Evolutionary conservation across 441 rosid genomes (phyloP), one percentile per base, ranked within the genome.

Genomic region (Macaranga tanarius): DNA sequence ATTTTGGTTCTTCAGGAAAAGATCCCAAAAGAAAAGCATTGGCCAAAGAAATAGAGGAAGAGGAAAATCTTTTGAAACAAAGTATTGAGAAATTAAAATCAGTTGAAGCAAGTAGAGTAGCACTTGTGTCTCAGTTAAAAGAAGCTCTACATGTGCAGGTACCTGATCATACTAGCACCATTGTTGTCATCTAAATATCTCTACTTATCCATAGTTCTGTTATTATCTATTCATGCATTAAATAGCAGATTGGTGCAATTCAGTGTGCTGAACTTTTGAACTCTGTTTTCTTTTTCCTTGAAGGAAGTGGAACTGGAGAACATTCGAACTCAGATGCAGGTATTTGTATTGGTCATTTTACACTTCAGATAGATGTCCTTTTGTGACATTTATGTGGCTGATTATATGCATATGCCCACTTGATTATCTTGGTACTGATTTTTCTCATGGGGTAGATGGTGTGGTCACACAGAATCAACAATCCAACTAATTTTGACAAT

Each of bases 131-230:
- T 77, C 97, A 88, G 80, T 84, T 92, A 64, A 95, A 88, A 74
- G 98, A 92, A 74, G 97, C 93, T 12, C 82, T 92, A 61, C 84
- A 78, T 44, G 96, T 92, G 34, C 92, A 92, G 94, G 99, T 92
- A 79, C 13, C 16, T 63, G n/a, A 63, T 65, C 17, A 12, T 45
- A 47, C 58, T 38, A 56, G 68, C 48, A 60, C 48, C 45, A 31
- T 22, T 20, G 52, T 28, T 2, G 54, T 50, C 73, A 19, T 54
- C 7, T 62, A n/a, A 54, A 69, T 69, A 51, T 62, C 38, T 73
- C 6, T 31, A n/a, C 64, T 73, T 70, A 50, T 48, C 34, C 59
- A 61, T 64, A 59, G 54, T 45, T 19, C 20, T 48, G 44, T 55
- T 19, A 40, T 50, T 19, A 16, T 65, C 11, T 48, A 50, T 71